Base-by-base conservation (phyloP, 2,329 filamentous ascomycete genomes). In the Ophiostoma ips region DNA sequence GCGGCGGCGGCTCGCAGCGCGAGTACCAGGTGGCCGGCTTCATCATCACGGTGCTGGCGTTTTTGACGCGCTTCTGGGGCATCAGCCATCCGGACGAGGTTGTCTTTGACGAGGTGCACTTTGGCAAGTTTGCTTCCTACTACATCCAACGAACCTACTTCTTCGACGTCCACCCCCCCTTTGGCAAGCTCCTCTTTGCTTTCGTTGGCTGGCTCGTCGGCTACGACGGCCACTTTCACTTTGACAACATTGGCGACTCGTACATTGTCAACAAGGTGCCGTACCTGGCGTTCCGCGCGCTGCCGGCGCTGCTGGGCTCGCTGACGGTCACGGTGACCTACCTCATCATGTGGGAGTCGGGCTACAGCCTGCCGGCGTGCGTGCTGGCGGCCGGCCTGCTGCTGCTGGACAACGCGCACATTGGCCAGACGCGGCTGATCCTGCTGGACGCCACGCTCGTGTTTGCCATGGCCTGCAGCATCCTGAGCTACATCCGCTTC, bases 341-440 rank as follows among this genome's bases (percentile, higher is more conserved):
- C 67, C 70, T 94, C 64, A 98, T 95, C 67, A 98, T 98, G 92
- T 98, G 92, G 92, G 92, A 98, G 69, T 96, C 92, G 46, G 92
- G 89, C 55, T 98, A 98, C 69, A 95, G 87, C 56, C 73, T 98
- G 38, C 92, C 92, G 11, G 92, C 92, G 51, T 94, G 87, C 64
- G 72, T 96, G 50, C 73, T 95, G 51, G 87, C 92, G 7, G 79
- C 92, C 36, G 81, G 85, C 28, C 72, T 98, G 34, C 75, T 98
- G 56, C 82, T 98, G 40, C 86, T 98, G 60, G 92, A 98, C 71
- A 98, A 98, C 62, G 92, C 90, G 52, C 92, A 98, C 66, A 87
- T 98, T 66, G 90, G 87, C 53, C 92, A 98, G 73, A 95, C 92
- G 21, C 81, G 92, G 31, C 71, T 98, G 62, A 98, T 98, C 59